Evolutionary conservation across 257 asterid species (phyloP).

Genomic region (Rhazya stricta): DNA sequence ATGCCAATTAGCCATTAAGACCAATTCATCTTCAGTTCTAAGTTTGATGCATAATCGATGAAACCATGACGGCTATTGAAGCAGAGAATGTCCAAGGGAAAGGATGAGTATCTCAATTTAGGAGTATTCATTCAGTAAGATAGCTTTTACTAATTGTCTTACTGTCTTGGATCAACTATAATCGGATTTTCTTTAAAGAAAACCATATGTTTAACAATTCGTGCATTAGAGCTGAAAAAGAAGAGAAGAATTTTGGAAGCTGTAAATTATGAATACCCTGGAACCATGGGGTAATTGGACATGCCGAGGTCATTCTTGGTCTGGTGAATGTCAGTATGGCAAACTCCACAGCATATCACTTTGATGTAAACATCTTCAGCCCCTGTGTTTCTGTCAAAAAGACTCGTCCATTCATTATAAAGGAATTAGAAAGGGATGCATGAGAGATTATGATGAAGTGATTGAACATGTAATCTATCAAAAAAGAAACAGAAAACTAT

Average conservation of each 20-base stretch:
- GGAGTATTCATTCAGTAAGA: no score
- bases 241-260: neutral
- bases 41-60: neutral
- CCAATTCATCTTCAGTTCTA: neutral
- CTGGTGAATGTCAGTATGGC: constrained; percentile 88
- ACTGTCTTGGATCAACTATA: no score
- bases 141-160: no score
- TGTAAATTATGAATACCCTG: constrained; percentile 48
- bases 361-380: constrained; percentile 74
- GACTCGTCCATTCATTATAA: constrained; percentile 5
- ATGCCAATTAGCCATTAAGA: neutral
- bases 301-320: constrained; percentile 85
- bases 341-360: constrained; percentile 80
- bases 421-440: neutral
- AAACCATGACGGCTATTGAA: neutral
- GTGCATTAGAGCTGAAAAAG: neutral
- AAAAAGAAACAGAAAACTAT: neutral
- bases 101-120: no score
- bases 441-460: neutral
- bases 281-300: constrained; percentile 97
- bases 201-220: no score
- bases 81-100: no score
- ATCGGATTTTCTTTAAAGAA: no score
- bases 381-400: constrained; percentile 57
- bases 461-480: neutral